Base-by-base conservation (phyloP, 768 basidiomycete species). In the Artomyces pyxidatus region DNA sequence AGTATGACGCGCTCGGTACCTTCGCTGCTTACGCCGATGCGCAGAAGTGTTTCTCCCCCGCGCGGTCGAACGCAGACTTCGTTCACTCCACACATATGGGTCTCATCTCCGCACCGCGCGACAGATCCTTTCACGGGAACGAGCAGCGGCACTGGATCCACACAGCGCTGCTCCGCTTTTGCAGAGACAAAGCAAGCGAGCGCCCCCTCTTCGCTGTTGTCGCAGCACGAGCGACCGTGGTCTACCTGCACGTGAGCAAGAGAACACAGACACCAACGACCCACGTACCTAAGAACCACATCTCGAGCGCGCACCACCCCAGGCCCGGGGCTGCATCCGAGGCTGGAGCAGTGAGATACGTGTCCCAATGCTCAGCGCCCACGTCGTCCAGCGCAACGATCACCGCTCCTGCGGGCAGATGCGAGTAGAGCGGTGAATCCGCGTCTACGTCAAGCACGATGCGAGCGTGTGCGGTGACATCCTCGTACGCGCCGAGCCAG, bases 341-440 rank as follows among this genome's bases (percentile, higher is more conserved):
- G 26, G 45, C 50, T 6, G 49, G 25, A 6, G 26, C 45, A 40
- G 63, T 58, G 29, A 85, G 66, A 58, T 76, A 75, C 8, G 60
- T 38, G 17, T 63, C 61, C 87, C 84, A 83, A 56, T 76, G 66
- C 21, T 63, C 51, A 16, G 30, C 55, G 28, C 44, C 60, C 1
- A 65, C 63, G 61, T 92, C 90, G 52, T 91, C 85, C 19, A 92
- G 57, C 39, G 71, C 65, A 4, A 77, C 80, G 42, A 93, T 70
- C 4, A 90, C 56, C 3, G 78, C 68, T 6, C 84, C 84, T 10
- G 70, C 56, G 1, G 69, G 66, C 14, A 92, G 64, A 59, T 86
- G 72, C 1, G 60, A 61, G n/a, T 65, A 61, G 37, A 93, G 63
- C 11, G 82, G 76, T 0, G 89, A 90, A 39, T 68, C 69, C 82